phyloP scores from a whole-genome alignment of 768 basidiomycete species.

The Pulveroboletus frians region DNA sequence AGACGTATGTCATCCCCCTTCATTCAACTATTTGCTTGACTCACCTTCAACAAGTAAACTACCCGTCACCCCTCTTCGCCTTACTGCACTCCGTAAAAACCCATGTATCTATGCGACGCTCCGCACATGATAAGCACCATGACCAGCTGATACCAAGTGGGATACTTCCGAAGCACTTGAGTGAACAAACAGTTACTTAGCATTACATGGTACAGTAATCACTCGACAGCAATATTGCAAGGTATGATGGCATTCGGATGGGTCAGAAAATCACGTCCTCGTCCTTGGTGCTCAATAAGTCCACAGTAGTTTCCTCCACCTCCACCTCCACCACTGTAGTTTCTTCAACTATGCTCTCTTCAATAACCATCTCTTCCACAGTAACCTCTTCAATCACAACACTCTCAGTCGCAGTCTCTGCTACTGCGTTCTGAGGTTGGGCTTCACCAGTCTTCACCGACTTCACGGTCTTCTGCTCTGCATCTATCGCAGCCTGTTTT shows the following conservation, averaged over 20 bases:
- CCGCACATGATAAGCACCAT: conserved; percentile 55
- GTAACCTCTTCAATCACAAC: not conserved
- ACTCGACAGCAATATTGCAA: not conserved
- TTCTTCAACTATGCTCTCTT: conserved; percentile 26
- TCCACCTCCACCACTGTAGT: conserved; percentile 10
- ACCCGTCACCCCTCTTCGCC: conserved; percentile 7
- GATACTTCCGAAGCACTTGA: not conserved
- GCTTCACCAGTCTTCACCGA: not conserved
- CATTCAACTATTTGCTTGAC: conserved; percentile 8
- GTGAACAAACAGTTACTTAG: conserved; percentile 4
- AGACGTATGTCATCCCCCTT: conserved; percentile 52
- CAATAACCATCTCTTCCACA: conserved; percentile 20
- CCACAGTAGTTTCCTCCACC: conserved; percentile 35
- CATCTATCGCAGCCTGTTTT: conserved; percentile 5
- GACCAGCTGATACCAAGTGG: conserved; percentile 19
- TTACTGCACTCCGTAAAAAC: conserved; percentile 40
- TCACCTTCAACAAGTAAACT: conserved; percentile 23
- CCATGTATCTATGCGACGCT: conserved; percentile 62
- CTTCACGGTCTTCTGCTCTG: conserved; percentile 6
- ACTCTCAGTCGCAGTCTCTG: conserved; percentile 2
- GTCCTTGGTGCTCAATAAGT: conserved; percentile 84
- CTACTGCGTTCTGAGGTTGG: conserved; percentile 6
- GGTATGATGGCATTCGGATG: conserved; percentile 12
- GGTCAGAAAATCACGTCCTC: conserved; percentile 87
- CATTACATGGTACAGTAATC: conserved; percentile 12